Evolutionary conservation across 1,284 basidiomycete genomes (phyloP).

Genomic region (Papiliotrema terrestris): DNA sequence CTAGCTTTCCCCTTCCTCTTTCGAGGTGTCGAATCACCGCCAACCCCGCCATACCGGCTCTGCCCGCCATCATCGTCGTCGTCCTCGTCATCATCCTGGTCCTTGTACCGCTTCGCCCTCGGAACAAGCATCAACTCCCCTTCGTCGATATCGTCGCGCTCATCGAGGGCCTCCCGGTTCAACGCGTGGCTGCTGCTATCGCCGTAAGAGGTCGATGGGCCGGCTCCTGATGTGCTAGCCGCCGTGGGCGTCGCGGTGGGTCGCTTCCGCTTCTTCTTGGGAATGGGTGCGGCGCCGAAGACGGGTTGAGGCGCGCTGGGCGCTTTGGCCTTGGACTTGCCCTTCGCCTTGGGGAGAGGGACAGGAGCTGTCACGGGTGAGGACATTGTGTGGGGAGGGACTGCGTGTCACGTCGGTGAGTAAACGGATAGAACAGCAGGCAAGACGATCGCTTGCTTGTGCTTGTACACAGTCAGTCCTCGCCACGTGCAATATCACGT

Average conservation of each 20-base stretch:
- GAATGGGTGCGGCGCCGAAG: background rate
- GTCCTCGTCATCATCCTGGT: slow-evolving; percentile 9
- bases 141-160: slow-evolving; percentile 14
- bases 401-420: too few relatives aligned
- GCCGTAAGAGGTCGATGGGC: background rate
- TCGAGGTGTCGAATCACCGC: background rate
- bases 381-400: too few relatives aligned
- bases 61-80: slow-evolving; percentile 9
- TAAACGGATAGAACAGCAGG: too few relatives aligned
- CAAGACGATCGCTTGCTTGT: too few relatives aligned
- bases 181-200: background rate
- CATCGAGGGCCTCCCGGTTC: slow-evolving; percentile 10
- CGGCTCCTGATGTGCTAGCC: background rate
- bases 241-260: background rate
- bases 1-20: background rate
- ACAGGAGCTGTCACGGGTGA: too few relatives aligned
- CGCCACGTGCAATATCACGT: too few relatives aligned
- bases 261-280: too few relatives aligned
- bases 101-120: slow-evolving; percentile 1
- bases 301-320: background rate
- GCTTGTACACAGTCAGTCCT: too few relatives aligned
- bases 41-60: background rate
- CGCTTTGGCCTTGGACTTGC: background rate
- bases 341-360: too few relatives aligned
- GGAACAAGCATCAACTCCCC: slow-evolving; percentile 20